Percentiles rank a stretch among this genome's conserved stretches.
Evolutionary conservation across 192 early-diverging fungal genomes (phyloP).

Genomic region (Lobosporangium transversale): DNA sequence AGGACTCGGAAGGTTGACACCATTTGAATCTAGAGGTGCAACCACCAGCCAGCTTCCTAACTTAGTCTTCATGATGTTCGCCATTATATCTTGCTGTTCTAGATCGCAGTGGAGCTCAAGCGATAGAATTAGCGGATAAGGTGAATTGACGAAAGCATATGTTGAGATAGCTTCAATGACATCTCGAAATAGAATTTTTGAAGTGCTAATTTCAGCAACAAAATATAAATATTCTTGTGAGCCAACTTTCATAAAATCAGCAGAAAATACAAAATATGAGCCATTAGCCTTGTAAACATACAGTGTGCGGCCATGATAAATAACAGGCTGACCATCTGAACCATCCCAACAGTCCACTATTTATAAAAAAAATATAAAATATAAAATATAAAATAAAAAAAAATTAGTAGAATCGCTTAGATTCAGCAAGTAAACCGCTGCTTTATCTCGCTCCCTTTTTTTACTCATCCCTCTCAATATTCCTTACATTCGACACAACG

Average conservation of each 20-base stretch:
- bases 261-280: background rate
- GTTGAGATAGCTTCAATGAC: slow-evolving; percentile 83
- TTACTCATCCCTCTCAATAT: background rate
- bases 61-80: slow-evolving; percentile 68
- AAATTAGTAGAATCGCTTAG: background rate
- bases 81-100: slow-evolving; percentile 81
- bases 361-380: slow-evolving; percentile 11
- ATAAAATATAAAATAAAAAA: slow-evolving; percentile 2
- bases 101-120: slow-evolving; percentile 85
- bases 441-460: no score
- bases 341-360: slow-evolving; percentile 94
- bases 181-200: slow-evolving; percentile 82
- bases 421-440: no score
- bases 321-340: slow-evolving; percentile 74
- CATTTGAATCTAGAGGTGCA: slow-evolving; percentile 47
- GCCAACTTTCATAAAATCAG: no score
- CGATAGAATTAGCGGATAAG: slow-evolving; percentile 86
- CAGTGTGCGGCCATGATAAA: slow-evolving; percentile 88
- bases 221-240: background rate
- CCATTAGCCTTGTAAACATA: slow-evolving; percentile 32
- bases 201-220: slow-evolving; percentile 58
- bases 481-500: slow-evolving; percentile 84
- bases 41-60: slow-evolving; percentile 76
- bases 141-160: slow-evolving; percentile 87
- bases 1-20: slow-evolving; percentile 72